Conservation (phyloP, 2,329 filamentous ascomycete species). For the Fusarium ramigenum region DNA sequence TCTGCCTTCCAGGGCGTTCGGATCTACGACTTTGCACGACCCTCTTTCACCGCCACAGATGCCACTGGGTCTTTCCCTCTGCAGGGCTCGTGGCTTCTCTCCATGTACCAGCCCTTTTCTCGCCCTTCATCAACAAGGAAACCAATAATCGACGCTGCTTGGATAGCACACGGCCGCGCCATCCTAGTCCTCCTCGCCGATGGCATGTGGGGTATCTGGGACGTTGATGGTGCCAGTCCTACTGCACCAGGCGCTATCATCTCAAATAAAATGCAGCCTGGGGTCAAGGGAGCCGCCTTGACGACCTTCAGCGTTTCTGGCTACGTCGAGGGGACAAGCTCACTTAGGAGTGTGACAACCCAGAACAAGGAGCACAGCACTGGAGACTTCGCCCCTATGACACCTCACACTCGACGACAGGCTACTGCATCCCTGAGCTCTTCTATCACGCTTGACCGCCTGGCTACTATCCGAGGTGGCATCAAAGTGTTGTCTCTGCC, state of each 20-base stretch:
- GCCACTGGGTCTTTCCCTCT: conserved; percentile 61
- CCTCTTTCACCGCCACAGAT: conserved; percentile 62
- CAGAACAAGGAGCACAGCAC: conserved; percentile 50
- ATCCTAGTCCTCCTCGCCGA: conserved; percentile 68
- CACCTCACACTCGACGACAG: conserved; percentile 67
- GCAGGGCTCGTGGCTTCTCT: conserved; percentile 72
- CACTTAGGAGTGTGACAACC: conserved; percentile 55
- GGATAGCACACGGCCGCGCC: conserved; percentile 69
- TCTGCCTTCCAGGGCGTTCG: conserved; percentile 65
- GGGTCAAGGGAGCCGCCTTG: conserved; percentile 65
- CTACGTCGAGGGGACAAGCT: conserved; percentile 68
- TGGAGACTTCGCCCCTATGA: conserved; percentile 70
- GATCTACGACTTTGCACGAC: conserved; percentile 68
- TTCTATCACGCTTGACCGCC: conserved; percentile 58
- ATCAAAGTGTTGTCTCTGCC: conserved; percentile 60
- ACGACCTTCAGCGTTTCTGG: conserved; percentile 68
- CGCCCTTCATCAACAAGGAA: conserved; percentile 63
- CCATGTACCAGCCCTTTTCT: conserved; percentile 67
- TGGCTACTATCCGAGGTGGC: conserved; percentile 62
- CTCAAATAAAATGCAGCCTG: conserved; percentile 60
- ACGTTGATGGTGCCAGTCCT: conserved; percentile 67
- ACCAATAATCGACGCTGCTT: conserved; percentile 68
- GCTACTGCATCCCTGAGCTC: conserved; percentile 57
- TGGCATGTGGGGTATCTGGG: conserved; percentile 75
- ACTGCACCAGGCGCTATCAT: conserved; percentile 53